Conservation (phyloP, 192 early-diverging fungal species). For the Linnemannia hyalina region DNA sequence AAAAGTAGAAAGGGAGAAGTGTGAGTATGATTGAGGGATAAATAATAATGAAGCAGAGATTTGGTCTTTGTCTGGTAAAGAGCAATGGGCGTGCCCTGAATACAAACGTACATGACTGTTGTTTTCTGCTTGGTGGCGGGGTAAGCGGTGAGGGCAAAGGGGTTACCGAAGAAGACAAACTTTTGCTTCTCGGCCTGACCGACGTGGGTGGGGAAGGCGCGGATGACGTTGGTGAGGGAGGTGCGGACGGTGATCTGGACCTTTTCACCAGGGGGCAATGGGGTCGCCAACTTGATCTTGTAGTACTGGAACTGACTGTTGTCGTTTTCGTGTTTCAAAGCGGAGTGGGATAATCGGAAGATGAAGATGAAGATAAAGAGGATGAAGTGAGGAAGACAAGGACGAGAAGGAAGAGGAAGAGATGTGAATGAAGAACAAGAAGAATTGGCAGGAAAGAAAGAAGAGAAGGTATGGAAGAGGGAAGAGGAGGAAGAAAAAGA, state of each 20-base stretch:
- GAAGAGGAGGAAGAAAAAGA: too few species aligned
- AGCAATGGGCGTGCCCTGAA: not conserved
- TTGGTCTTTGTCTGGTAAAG: too few species aligned
- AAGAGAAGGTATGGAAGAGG: not conserved
- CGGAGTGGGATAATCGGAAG: not conserved
- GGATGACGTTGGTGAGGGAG: slow-evolving; percentile 58
- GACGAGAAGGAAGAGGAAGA: not conserved
- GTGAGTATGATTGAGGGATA: not conserved
- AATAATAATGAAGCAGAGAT: not conserved
- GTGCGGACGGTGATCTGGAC: slow-evolving; percentile 69
- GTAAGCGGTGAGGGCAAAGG: slow-evolving; percentile 78
- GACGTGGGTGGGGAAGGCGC: slow-evolving; percentile 67
- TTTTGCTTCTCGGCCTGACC: slow-evolving; percentile 77
- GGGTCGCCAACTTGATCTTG: slow-evolving; percentile 59
- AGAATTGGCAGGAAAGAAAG: slow-evolving; percentile 15
- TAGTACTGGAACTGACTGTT: slow-evolving; percentile 59
- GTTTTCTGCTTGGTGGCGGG: slow-evolving; percentile 80
- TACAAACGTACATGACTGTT: slow-evolving; percentile 74
- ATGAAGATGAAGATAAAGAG: not conserved
- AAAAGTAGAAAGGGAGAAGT: not conserved
- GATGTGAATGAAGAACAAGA: not conserved
- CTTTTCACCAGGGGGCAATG: slow-evolving; percentile 70
- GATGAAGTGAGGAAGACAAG: not conserved
- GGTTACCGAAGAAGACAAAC: slow-evolving; percentile 71
- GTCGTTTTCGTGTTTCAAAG: not conserved